Base-by-base conservation (phyloP, 176 grass and related monocot genomes). In the Musa acuminata region DNA sequence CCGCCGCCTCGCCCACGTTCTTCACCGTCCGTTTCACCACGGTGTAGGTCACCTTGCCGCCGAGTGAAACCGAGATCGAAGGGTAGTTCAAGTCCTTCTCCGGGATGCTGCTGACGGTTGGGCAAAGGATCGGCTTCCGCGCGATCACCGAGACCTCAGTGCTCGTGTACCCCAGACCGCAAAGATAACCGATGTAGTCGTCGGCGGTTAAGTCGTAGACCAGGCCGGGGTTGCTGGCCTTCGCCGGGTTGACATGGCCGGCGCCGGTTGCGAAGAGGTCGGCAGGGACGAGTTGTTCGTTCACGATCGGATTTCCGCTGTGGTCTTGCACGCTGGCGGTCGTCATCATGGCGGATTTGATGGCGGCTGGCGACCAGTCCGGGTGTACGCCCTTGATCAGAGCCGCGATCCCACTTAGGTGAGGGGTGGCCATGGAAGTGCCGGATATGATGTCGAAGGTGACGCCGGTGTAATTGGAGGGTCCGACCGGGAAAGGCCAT, bases 341-440 rank as follows among this genome's bases (percentile, higher is more conserved):
- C 22, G 93, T 97, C 72, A 97, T 87, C 19, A 97, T 68, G 48
- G 93, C 93, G 35, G 93, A 97, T 69, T 97, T 97, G 81, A 97
- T 97, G 53, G 83, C 87, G 11, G 93, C 93, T 10, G 93, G 87
- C 2, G 93, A 85, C 93, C 93, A 97, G 3, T 77, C 81, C 8
- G 87, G 90, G 69, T 88, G 85, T 0, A 82, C 85, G 9, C 73
- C 84, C 87, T 90, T 92, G n/a, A 97, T 67, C 17, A 97, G 73
- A 25, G 90, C 83, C 12, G 83, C 89, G 58, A 97, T 87, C n/a
- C 93, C 93, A 64, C 85, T 90, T 14, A 93, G 68, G 66, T 97
- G 93, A 55, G 93, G 93, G 24, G 85, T 66, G 2, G 93, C 55
- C 93, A 97, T 97, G 67, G 93, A 97, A 55, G 90, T 97, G 53